Base-by-base conservation (phyloP, 495 filamentous ascomycete species). In the Tuber brumale region DNA sequence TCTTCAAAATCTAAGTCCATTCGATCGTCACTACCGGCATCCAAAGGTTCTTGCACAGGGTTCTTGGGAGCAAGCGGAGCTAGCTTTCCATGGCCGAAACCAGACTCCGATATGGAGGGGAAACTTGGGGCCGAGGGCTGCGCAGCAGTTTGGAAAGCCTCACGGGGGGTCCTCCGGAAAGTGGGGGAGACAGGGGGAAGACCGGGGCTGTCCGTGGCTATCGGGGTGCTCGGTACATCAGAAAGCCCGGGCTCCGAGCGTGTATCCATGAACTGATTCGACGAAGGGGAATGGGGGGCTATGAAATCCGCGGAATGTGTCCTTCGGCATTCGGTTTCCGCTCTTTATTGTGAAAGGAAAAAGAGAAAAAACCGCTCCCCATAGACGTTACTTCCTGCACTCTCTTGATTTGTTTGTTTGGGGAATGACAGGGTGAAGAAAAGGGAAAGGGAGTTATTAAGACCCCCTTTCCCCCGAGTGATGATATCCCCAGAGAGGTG, bases 261-360 rank as follows among this genome's bases (percentile, higher is more conserved):
- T 16, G 79, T 77, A 39, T 80, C 78, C 74, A 76, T 76, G 23
- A 57, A 39, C 18, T 46, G 73, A 27, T 80, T 78, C 37, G 43
- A 61, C 39, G 57, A 66, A 31, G 57, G 57, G 27, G 57, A 66
- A 31, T 66, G n/a, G 1, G 57, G 57, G 57, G n/a, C n/a, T 1
- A 16, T 66, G 57, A 31, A 18, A 31, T 66, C 77, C 8, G 45
- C 12, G 27, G 71, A 74, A 14, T 77, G 69, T 71, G 73, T 61
- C 37, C 72, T 72, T 35, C 81, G 81, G 70, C 81, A 82, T 74
- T 82, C 80, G 57, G 79, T 31, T 82, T 82, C 81, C 66, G 81
- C 81, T 71, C 81, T 82, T 71, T n/a, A 73, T 79, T 57, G 41
- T 46, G 43, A 44, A 75, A 35, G 31, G 72, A 45, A 35, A 48